phyloP scores from a whole-genome alignment of 345 rosid genomes.

The Crucihimalaya himalaica region DNA sequence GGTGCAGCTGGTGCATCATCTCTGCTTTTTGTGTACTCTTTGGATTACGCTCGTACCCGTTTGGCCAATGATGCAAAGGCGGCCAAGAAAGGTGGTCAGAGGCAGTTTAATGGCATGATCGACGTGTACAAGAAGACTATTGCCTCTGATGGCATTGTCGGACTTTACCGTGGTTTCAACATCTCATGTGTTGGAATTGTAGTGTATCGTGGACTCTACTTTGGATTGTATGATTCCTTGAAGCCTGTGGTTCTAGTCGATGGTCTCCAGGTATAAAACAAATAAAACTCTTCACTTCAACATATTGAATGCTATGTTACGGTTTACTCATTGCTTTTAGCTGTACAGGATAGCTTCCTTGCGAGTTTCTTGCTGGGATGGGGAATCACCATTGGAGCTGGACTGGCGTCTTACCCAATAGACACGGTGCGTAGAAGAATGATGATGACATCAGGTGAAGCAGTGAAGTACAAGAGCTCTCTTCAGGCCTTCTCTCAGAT shows the following conservation, averaged over 20 bases:
- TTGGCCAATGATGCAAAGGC: slow-evolving; percentile 89
- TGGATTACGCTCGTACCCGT: slow-evolving; percentile 91
- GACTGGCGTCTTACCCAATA: slow-evolving; percentile 83
- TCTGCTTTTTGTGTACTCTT: slow-evolving; percentile 77
- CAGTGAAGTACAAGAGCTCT: slow-evolving; percentile 85
- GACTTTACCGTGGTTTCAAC: slow-evolving; percentile 90
- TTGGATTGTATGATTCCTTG: slow-evolving; percentile 85
- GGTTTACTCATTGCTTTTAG: slow-evolving; percentile 1
- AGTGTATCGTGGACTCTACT: slow-evolving; percentile 86
- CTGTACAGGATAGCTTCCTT: slow-evolving; percentile 74
- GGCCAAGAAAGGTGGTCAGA: slow-evolving; percentile 83
- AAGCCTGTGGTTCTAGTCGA: slow-evolving; percentile 76
- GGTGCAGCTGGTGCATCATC: slow-evolving; percentile 96
- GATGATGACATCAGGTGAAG: slow-evolving; percentile 98
- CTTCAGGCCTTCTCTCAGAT: slow-evolving; percentile 72
- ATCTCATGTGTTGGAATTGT: slow-evolving; percentile 81
- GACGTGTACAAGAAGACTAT: slow-evolving; percentile 85
- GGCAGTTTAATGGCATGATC: slow-evolving; percentile 80
- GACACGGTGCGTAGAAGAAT: slow-evolving; percentile 95
- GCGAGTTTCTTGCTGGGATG: slow-evolving; percentile 90
- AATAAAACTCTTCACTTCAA: background rate
- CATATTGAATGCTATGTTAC: background rate
- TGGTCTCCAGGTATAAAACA: slow-evolving; percentile 41
- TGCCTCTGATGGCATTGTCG: slow-evolving; percentile 72
- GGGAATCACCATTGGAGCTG: slow-evolving; percentile 89